Evolutionary conservation across 1,284 basidiomycete species (phyloP), one percentile per base, ranked within the genome.

Genomic region (Ceratobasidium sp.): DNA sequence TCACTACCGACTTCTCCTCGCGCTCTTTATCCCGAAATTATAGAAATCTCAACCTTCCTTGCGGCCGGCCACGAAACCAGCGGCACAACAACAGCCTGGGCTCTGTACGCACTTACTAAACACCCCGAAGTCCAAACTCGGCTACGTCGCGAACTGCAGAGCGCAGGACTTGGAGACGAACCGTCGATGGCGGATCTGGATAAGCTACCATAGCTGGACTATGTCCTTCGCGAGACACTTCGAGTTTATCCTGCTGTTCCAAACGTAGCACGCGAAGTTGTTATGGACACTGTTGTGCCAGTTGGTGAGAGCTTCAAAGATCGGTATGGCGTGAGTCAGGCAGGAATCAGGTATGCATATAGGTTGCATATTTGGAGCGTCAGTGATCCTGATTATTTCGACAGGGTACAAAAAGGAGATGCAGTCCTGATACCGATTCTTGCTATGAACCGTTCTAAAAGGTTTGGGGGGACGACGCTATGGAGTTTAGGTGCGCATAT

Each of bases 51-150:
- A 12, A 80, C 79, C 15, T 79, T 80, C 59, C 65, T 80, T 42
- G 38, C 54, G 17, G 79, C 79, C 5, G 94, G 94, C 0, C 93
- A 95, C 83, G 94, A 95, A 82, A 95, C 95, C 0, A 86, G 85
- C 0, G 90, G 90, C 62, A 90, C 89, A 0, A 85, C 87, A 0
- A 83, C 87, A 0, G 86, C 88, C 3, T 91, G 89, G 89, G 89
- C 90, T 0, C 85, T 96, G 0, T 93, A 88, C 82, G 88, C 90
- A 0, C 88, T 96, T 2, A 84, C 90, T 0, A 86, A 87, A 56
- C 80, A 89, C 69, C 89, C 87, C 0, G 85, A 87, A 0, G 85
- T 90, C 0, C 94, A 96, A 83, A 83, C 81, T 13, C 91, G 90
- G 80, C 88, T 97, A 0, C 90, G 94, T 0, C 86, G 89, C 1